A percentile compares a stretch with the other conserved stretches of the same genome.
phyloP scores from a whole-genome alignment of 1,139 yeast genomes.

The Diutina neorugosa region DNA sequence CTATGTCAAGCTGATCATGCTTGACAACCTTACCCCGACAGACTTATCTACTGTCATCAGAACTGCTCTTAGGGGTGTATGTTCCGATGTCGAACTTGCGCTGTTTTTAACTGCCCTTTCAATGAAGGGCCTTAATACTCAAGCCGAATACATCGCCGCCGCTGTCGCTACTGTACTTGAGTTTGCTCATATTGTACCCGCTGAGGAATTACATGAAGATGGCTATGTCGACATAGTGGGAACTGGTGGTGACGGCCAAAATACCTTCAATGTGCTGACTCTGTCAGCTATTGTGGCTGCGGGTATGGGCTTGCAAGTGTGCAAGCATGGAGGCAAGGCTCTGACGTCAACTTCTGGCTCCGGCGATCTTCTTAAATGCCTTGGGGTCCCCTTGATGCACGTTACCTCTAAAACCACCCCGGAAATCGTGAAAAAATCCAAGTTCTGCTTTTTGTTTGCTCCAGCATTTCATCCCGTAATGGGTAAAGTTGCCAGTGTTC shows the following conservation, averaged over 20 bases:
- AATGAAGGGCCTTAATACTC: slow-evolving; percentile 66
- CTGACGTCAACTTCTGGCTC: slow-evolving; percentile 89
- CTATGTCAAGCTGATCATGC: slow-evolving; percentile 48
- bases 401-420: slow-evolving; percentile 61
- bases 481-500: slow-evolving; percentile 68
- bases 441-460: slow-evolving; percentile 75
- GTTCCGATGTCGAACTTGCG: slow-evolving; percentile 62
- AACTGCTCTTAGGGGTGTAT: slow-evolving; percentile 44
- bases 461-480: slow-evolving; percentile 94
- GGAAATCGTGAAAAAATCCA: slow-evolving; percentile 38
- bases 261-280: slow-evolving; percentile 92
- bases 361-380: slow-evolving; percentile 66
- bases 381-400: slow-evolving; percentile 68
- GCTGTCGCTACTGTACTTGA: slow-evolving; percentile 65
- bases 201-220: slow-evolving; percentile 26
- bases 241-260: slow-evolving; percentile 97
- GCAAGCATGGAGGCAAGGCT: slow-evolving; percentile 96
- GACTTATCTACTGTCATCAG: slow-evolving; percentile 54
- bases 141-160: slow-evolving; percentile 70
- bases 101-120: slow-evolving; percentile 72
- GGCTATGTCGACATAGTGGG: slow-evolving; percentile 88
- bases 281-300: slow-evolving; percentile 91
- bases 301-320: slow-evolving; percentile 73
- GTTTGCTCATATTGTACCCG: slow-evolving; percentile 42
- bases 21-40: slow-evolving; percentile 39